phyloP scores from a whole-genome alignment of 1,284 basidiomycete genomes.

The Ustilago trichophora region DNA sequence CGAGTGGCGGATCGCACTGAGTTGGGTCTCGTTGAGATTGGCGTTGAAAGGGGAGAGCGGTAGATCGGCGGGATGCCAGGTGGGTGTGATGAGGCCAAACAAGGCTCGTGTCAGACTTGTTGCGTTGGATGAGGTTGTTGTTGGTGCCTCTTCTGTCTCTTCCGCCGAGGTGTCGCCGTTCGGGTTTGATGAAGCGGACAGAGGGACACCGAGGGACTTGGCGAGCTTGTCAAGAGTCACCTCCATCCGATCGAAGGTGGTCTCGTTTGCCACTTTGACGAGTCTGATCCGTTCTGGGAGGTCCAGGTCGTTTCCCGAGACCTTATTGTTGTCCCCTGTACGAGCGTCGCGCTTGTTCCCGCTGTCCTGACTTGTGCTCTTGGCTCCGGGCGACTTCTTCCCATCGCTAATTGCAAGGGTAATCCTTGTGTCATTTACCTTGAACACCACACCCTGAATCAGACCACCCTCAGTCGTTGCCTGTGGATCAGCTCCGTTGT shows the following conservation, averaged over 20 bases:
- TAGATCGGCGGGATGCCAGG: slow-evolving; percentile 31
- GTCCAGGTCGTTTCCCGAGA: slow-evolving; percentile 75
- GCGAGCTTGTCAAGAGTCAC: slow-evolving; percentile 44
- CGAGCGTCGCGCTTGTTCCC: slow-evolving; percentile 29
- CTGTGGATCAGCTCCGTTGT: slow-evolving; percentile 68
- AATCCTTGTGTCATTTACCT: slow-evolving; percentile 28
- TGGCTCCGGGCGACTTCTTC: slow-evolving; percentile 5
- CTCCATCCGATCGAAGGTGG: slow-evolving; percentile 80
- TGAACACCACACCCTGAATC: slow-evolving; percentile 45
- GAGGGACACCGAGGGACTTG: slow-evolving; percentile 19
- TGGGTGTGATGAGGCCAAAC: slow-evolving; percentile 38
- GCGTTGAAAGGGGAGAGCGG: slow-evolving; percentile 75
- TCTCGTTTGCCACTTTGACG: slow-evolving; percentile 89
- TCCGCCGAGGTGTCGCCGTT: slow-evolving; percentile 27
- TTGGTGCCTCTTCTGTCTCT: slow-evolving; percentile 13
- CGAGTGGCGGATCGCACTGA: slow-evolving; percentile 79
- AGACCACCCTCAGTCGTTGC: slow-evolving; percentile 20
- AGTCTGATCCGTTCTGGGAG: slow-evolving; percentile 83
- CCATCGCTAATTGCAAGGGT: slow-evolving; percentile 28
- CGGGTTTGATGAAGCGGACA: slow-evolving; percentile 2
- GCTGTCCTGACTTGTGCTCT: slow-evolving; percentile 1
- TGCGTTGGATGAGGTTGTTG: slow-evolving; percentile 14
- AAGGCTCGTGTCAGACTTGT: slow-evolving; percentile 55
- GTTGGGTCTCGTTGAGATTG: slow-evolving; percentile 83
- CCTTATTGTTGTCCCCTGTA: slow-evolving; percentile 64